Evolutionary conservation across 495 filamentous ascomycete species (phyloP), one percentile per base, ranked within the genome.

Genomic region (Trichocladium uniseriatum): DNA sequence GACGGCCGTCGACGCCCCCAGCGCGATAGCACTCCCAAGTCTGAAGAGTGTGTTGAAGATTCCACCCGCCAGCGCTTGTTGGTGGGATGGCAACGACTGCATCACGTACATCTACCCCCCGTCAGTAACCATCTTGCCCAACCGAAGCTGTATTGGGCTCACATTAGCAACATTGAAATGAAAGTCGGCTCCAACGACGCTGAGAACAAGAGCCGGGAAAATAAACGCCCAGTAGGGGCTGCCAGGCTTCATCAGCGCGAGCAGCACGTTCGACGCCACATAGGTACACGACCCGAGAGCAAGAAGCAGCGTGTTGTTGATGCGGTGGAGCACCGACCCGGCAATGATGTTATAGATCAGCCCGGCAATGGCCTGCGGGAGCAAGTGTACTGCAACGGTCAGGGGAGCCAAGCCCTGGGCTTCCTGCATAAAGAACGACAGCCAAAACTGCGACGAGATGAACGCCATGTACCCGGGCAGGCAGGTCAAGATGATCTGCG

Each of bases 111-210:
- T 76, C 64, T 76, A 16, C 10, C 19, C 2, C 9, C 24, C 2
- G 40, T 32, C 21, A 29, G 22, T 49, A 31, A 47, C 16, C 9
- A 35, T 24, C 0, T 2, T 10, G 45, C 35, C 10, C 0, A 15
- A 14, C 46, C 20, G 15, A 36, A 45, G 22, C 28, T 40, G 38
- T 29, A 19, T 28, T 16, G 7, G 18, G 61, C 73, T 61, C 41
- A 79, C 76, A 56, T 82, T 82, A 6, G 73, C 72, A 31, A 81
- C 77, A 42, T 79, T 80, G 61, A 82, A 81, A 49, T 80, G 75
- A 11, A 77, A 70, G 59, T 82, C 78, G 11, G 75, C 76, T 5
- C 77, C 77, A n/a, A 75, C 70, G 13, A 79, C 76, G 38, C 58
- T 63, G 14, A 80, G 57, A 10, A 79, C 57, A 39, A 80, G 69